Conservation (phyloP, 202 grass and related monocot genomes). For the Schoenoplectus tabernaemontani region DNA sequence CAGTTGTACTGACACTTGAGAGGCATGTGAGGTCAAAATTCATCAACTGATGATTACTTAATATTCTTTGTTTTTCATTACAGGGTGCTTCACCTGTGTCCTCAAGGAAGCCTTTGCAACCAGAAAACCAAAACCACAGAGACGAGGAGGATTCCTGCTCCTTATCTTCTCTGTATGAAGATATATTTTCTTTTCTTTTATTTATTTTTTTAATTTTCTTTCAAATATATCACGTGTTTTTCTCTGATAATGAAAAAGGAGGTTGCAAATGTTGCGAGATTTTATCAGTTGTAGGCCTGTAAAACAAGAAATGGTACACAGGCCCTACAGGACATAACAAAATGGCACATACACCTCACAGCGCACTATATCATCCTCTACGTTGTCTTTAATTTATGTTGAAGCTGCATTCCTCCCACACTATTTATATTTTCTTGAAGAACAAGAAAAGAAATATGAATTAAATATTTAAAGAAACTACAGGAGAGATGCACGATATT, state of each 20-base stretch:
- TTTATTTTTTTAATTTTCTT: conserved; percentile 7
- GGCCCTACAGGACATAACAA: neutral
- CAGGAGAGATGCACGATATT: neutral
- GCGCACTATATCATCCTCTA: neutral
- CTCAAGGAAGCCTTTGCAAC: conserved; percentile 58
- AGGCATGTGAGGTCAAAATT: neutral
- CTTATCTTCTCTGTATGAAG: conserved; percentile 76
- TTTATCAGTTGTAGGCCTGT: neutral
- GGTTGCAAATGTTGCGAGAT: neutral
- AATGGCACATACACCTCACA: neutral
- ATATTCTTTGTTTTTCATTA: neutral
- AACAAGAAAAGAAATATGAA: neutral
- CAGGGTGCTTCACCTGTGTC: conserved; percentile 46
- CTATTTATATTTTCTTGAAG: neutral
- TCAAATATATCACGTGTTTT: neutral
- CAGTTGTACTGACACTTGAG: neutral
- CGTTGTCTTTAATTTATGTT: neutral
- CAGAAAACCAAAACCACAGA: conserved; percentile 55
- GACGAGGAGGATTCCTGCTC: conserved; percentile 80
- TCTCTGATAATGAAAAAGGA: neutral
- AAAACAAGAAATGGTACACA: neutral
- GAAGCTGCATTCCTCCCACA: neutral
- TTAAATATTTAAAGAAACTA: neutral
- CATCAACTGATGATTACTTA: neutral
- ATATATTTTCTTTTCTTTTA: neutral